Evolutionary conservation across 495 filamentous ascomycete genomes (phyloP).

Genomic region (Amniculicola lignicola): DNA sequence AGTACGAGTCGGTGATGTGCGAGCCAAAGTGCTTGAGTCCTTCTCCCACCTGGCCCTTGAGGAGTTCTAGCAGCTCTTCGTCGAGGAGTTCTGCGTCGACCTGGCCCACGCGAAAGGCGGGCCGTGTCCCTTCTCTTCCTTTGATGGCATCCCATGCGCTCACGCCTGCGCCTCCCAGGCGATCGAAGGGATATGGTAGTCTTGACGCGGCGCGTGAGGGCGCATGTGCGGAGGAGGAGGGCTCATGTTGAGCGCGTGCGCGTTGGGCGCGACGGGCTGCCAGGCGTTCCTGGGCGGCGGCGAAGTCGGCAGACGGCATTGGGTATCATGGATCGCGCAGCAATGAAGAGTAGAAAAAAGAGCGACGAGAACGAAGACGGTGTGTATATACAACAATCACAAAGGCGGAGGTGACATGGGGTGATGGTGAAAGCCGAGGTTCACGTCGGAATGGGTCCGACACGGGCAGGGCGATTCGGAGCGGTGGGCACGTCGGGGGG

Average conservation of each 20-base stretch:
- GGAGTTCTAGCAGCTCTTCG: conserved; percentile 81
- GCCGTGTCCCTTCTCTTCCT: conserved; percentile 73
- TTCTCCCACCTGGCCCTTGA: conserved; percentile 84
- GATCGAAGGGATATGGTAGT: conserved; percentile 63
- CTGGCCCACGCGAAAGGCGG: conserved; percentile 91
- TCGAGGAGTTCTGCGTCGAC: conserved; percentile 95
- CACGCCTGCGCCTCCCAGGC: conserved; percentile 55
- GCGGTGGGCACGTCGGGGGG: neutral
- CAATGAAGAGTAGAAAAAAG: neutral
- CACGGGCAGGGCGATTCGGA: neutral
- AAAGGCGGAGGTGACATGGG: conserved; percentile 4
- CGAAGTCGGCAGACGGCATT: conserved; percentile 77
- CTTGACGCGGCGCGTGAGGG: conserved; percentile 51
- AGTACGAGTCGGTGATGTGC: conserved; percentile 74
- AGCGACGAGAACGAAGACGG: neutral
- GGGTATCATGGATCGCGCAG: conserved; percentile 26
- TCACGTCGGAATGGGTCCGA: neutral
- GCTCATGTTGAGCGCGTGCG: conserved; percentile 51
- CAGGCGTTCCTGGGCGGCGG: conserved; percentile 79
- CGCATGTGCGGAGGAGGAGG: conserved; percentile 35
- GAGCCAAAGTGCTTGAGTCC: conserved; percentile 81
- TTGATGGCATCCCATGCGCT: conserved; percentile 67
- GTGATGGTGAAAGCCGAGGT: conserved; percentile 17
- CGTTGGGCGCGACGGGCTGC: conserved; percentile 71
- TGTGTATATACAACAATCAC: neutral